A percentile compares a stretch with the other conserved stretches of the same genome.
These are phyloP conservation scores for Hymenoscyphus albidus DNA, from an alignment of 2,329 filamentous ascomycete species.

Conservation along the genomic window DNA sequence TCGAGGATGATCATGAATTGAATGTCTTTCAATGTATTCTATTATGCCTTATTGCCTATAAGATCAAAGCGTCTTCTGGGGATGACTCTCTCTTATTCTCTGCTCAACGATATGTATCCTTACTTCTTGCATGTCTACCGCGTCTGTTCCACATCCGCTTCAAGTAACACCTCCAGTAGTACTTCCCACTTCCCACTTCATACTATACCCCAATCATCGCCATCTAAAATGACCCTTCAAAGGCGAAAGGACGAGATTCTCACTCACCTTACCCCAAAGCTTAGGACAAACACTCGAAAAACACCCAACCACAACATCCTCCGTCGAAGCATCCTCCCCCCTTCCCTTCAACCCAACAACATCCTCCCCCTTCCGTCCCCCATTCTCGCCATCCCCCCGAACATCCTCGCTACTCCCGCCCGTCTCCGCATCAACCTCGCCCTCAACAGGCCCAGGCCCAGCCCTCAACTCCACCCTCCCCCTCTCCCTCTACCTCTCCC, in stretches of 20 bases:
- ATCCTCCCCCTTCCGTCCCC: not conserved
- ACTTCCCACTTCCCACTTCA: no score
- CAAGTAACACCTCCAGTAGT: not conserved
- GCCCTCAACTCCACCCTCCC: no score
- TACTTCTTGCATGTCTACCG: not conserved
- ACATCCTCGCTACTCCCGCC: not conserved
- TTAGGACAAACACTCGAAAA: not conserved
- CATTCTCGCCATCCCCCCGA: not conserved
- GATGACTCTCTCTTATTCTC: not conserved
- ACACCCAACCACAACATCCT: not conserved
- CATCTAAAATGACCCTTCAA: not conserved
- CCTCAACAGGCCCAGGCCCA: not conserved
- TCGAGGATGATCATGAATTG: not conserved
- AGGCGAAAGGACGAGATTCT: not conserved
- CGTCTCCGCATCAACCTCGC: not conserved
- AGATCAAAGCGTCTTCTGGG: not conserved
- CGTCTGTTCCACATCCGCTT: not conserved
- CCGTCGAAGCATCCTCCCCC: not conserved
- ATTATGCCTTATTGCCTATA: not conserved
- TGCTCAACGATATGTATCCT: not conserved
- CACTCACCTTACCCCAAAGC: not conserved
- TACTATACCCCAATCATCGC: not conserved
- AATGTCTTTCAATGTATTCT: slow-evolving; percentile 3
- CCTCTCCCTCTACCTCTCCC: not conserved
- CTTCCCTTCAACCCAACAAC: not conserved